Base-by-base conservation (phyloP, 176 grass and related monocot genomes). In the Saccharum spontaneum region DNA sequence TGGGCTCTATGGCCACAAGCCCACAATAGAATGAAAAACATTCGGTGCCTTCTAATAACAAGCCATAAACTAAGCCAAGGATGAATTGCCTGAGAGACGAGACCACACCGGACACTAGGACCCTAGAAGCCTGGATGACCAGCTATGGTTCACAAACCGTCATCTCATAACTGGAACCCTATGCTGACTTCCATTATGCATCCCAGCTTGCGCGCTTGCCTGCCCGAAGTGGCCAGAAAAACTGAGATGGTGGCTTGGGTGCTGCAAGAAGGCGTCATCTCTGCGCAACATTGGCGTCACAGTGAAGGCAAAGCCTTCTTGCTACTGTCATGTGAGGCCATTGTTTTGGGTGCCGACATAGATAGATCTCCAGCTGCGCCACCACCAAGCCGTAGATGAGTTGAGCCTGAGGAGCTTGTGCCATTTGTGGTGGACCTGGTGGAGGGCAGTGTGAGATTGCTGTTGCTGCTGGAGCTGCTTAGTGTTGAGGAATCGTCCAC, bases 401-500 rank as follows among this genome's bases (percentile, higher is more conserved):
- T 81, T 36, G 87, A 89, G 8, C 83, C 84, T 12, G 75, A 14
- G 20, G 71, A 68, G 30, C 46, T 66, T 59, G 44, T 28, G 50
- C 39, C 44, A 73, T 81, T 77, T 36, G 54, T 50, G 4, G 10
- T 69, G 69, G 49, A 39, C 49, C 37, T 80, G 26, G 8, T 36
- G n/a, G 71, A 43, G 2, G 2, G 73, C 50, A 67, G 31, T 2
- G 26, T 44, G 83, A 59, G 78, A 70, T 48, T 92, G 83, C 43
- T 77, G 80, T 26, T 62, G 59, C 73, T 84, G 84, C 85, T 93
- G 57, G 3, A 87, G 79, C 77, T 94, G 74, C 76, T 90, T 92
- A 30, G 88, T 79, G 52, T 88, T 95, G 18, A 95, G 93, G 79
- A 95, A 95, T 54, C 93, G 88, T 28, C 93, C 93, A 20, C 93